Percentiles rank a stretch among this genome's conserved stretches.
These are phyloP conservation scores for Candolleomyces eurysporus DNA, from an alignment of 768 basidiomycete genomes.

Conservation along the genomic window DNA sequence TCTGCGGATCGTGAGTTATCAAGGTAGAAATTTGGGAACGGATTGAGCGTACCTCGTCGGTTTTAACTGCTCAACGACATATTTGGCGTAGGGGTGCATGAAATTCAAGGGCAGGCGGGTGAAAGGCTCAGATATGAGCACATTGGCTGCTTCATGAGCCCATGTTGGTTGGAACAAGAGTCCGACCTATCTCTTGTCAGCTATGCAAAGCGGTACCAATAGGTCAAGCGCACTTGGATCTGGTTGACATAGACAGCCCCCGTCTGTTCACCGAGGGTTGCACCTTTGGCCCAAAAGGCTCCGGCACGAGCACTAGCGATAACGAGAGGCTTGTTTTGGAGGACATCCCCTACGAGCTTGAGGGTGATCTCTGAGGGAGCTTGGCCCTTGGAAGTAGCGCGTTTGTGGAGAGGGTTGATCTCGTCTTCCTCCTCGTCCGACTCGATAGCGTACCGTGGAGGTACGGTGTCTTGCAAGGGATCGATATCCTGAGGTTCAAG, in stretches of 20 bases:
- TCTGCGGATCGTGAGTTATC: conserved; percentile 24
- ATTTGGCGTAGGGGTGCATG: conserved; percentile 47
- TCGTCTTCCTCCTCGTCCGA: conserved; percentile 71
- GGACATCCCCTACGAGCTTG: conserved; percentile 36
- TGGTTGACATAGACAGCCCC: conserved; percentile 46
- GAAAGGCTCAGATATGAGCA: conserved; percentile 54
- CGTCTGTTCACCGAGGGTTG: conserved; percentile 48
- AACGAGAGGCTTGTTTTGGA: conserved; percentile 30
- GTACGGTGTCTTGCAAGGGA: conserved; percentile 52
- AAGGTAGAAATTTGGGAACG: not conserved
- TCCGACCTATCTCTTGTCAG: conserved; percentile 40
- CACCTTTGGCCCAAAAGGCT: conserved; percentile 49
- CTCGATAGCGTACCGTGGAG: conserved; percentile 62
- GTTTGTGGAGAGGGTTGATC: conserved; percentile 38
- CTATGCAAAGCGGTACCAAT: not conserved
- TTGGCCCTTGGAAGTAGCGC: conserved; percentile 5
- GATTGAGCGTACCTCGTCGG: conserved; percentile 42
- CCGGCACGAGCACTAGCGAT: conserved; percentile 48
- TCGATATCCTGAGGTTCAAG: conserved; percentile 41
- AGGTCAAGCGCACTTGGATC: conserved; percentile 36
- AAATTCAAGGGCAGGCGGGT: conserved; percentile 47
- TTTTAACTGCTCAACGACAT: conserved; percentile 39
- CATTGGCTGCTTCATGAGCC: conserved; percentile 32
- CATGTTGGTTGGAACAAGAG: conserved; percentile 48
- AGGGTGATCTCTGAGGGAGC: conserved; percentile 21